phyloP scores from a whole-genome alignment of 1,284 basidiomycete species.

The Sporisorium reilianum region DNA sequence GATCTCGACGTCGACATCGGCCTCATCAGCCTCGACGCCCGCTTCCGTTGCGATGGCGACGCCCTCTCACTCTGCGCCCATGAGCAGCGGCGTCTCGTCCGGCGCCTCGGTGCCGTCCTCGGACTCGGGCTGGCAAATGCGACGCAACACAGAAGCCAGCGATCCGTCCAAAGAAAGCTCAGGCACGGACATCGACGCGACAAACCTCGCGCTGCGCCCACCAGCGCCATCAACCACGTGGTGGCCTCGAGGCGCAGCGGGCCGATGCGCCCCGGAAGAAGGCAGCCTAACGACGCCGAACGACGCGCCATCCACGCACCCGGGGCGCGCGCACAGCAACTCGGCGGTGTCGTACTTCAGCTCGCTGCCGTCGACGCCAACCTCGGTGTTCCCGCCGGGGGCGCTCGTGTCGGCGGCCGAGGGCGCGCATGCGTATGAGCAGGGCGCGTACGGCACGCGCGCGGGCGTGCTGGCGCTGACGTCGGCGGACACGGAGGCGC shows the following conservation, averaged over 20 bases:
- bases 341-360: conserved; percentile 27
- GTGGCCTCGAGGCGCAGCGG: conserved; percentile 3
- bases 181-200: conserved; percentile 13
- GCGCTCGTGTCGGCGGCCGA: conserved; percentile 9
- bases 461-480: conserved; percentile 14
- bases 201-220: conserved; percentile 10
- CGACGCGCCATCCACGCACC: background rate
- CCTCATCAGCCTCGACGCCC: conserved; percentile 21
- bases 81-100: conserved; percentile 16
- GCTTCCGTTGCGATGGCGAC: conserved; percentile 4
- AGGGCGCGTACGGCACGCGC: conserved; percentile 7
- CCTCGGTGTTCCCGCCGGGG: conserved; percentile 10
- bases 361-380: conserved; percentile 35
- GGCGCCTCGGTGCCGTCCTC: conserved; percentile 11
- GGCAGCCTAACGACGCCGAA: conserved; percentile 21
- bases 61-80: background rate
- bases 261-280: conserved; percentile 19
- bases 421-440: conserved; percentile 14
- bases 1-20: conserved; percentile 20
- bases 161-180: background rate
- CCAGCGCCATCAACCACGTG: conserved; percentile 11
- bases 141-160: background rate
- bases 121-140: conserved; percentile 12
- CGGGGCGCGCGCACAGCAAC: conserved; percentile 14
- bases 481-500: conserved; percentile 27